Conservation (phyloP, 495 filamentous ascomycete genomes). For the Penicillium parvum region DNA sequence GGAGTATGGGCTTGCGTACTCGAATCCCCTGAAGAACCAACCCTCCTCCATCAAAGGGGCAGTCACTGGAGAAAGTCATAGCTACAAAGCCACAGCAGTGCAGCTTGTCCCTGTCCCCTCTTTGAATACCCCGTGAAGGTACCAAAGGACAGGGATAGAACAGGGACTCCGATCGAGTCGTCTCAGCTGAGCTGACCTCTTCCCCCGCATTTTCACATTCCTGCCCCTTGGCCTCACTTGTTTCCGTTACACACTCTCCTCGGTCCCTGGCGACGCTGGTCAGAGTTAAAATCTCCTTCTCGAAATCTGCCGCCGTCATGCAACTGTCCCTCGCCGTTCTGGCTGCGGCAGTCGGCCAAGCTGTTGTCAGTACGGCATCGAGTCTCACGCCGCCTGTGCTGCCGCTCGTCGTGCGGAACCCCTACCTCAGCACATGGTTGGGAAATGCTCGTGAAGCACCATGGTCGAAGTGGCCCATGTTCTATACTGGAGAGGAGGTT, state of each 20-base stretch:
- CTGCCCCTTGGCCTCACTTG: constrained; percentile 8
- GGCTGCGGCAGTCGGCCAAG: constrained; percentile 33
- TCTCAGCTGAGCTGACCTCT: constrained; percentile 2
- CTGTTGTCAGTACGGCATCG: constrained; percentile 38
- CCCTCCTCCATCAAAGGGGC: too few species aligned
- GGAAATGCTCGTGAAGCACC: constrained; percentile 70
- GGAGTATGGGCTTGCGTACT: background rate
- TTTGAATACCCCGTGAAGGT: background rate
- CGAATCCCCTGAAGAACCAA: background rate
- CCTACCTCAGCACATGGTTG: constrained; percentile 89
- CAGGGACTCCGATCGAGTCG: background rate
- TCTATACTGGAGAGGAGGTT: constrained; percentile 83
- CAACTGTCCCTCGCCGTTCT: constrained; percentile 32
- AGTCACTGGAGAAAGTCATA: too few species aligned
- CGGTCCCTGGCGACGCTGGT: constrained; percentile 1
- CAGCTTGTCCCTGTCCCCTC: background rate
- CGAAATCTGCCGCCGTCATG: constrained; percentile 24
- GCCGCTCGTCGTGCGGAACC: constrained; percentile 84
- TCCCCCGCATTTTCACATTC: constrained; percentile 25
- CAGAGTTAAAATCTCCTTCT: background rate
- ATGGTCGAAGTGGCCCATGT: constrained; percentile 94
- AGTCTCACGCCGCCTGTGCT: constrained; percentile 71
- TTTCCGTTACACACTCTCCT: constrained; percentile 11
- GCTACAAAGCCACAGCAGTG: background rate
- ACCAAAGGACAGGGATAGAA: too few species aligned